A percentile compares a stretch with the other conserved stretches of the same genome.
These are phyloP conservation scores for Leishmania major DNA, from an alignment of 208 protist species.

Conservation along the genomic window DNA sequence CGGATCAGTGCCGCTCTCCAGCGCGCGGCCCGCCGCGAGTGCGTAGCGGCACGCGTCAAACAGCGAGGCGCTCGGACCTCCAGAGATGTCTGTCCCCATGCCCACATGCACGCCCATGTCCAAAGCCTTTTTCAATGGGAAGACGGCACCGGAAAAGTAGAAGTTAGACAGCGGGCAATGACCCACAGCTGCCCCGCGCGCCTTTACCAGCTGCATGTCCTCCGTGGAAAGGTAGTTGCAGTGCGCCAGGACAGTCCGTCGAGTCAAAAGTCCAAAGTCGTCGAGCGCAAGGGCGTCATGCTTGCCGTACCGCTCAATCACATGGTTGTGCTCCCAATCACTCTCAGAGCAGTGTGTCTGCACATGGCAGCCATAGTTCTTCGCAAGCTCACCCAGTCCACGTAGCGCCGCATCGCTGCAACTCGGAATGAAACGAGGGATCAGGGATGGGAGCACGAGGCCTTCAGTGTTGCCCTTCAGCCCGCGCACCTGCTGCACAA, in stretches of 20 bases:
- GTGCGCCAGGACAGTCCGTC: constrained; percentile 90
- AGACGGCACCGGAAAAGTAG: constrained; percentile 81
- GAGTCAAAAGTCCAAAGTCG: constrained; percentile 78
- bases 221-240: constrained; percentile 79
- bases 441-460: constrained; percentile 86
- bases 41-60: constrained; percentile 83
- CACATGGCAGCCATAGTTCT: constrained; percentile 75
- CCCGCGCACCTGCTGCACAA: constrained; percentile 60
- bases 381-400: constrained; percentile 73
- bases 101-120: constrained; percentile 83
- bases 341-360: constrained; percentile 84
- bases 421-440: constrained; percentile 94
- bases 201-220: constrained; percentile 80
- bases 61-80: constrained; percentile 86
- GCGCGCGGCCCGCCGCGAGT: constrained; percentile 58
- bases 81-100: constrained; percentile 95
- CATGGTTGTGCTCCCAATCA: constrained; percentile 92
- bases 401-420: constrained; percentile 85
- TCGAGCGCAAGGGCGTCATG: constrained; percentile 88
- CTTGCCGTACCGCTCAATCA: constrained; percentile 84
- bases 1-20: constrained; percentile 65
- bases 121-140: constrained; percentile 64
- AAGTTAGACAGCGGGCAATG: constrained; percentile 96
- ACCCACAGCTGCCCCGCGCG: constrained; percentile 67
- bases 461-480: constrained; percentile 48